Evolutionary conservation across 257 asterid species (phyloP), one percentile per base, ranked within the genome.

Genomic region (Parsonsia alboflavescens): DNA sequence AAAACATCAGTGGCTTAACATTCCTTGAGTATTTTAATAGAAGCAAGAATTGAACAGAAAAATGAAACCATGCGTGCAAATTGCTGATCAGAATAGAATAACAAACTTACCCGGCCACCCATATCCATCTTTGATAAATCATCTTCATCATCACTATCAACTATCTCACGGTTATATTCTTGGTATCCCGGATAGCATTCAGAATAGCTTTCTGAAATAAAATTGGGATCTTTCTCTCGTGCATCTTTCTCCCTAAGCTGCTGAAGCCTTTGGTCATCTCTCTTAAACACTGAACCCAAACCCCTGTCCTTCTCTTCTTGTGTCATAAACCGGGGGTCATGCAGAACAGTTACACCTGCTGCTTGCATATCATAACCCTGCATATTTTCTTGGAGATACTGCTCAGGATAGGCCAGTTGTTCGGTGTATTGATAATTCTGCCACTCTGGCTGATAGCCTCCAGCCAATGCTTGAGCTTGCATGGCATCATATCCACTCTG

Each of bases 291-390:
- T 0, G 99, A 95, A 63, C 99, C 99, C 74, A 95, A 83, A 50
- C 99, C 99, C 80, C 99, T 87, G 76, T 95, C 99, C 83, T 95
- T 95, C 86, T 95, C 99, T 82, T 95, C 99, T 87, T 95, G 99
- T 64, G 91, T 92, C 98, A 95, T 95, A 24, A 90, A 77, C 45
- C 79, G 89, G 30, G 96, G 98, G 80, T 95, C 99, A 80, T 82
- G 96, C 46, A 58, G 83, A 70, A 50, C 82, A 61, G 77, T 72
- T 10, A 77, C 67, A 75, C 83, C 95, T 63, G 87, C 95, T 63
- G 86, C 81, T 82, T 92, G 96, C 82, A 87, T 73, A 63, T 95
- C 99, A 75, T 88, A 92, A 56, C 75, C 75, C 85, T 88, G 95
- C 30, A 90, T 68, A 73, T 92, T 89, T 81, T 86, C 97, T 86